A percentile compares a stretch with the other conserved stretches of the same genome.
Conservation (phyloP, 2,329 filamentous ascomycete genomes). For the Aspergillus thermomutatus region DNA sequence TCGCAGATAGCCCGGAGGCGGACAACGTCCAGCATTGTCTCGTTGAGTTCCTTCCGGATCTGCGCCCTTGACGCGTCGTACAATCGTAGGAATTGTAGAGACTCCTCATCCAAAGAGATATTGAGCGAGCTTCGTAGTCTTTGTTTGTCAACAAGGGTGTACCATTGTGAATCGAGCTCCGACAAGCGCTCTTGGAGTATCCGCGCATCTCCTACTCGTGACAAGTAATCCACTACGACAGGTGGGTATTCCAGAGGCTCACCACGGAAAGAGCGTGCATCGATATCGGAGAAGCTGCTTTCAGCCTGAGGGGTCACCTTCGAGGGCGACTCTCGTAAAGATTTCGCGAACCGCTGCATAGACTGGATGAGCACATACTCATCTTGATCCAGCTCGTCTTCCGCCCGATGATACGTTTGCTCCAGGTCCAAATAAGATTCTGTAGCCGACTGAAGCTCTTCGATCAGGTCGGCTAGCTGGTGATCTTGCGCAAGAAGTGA, state of each 20-base stretch:
- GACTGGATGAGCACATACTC: slow-evolving; percentile 22
- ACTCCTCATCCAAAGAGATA: slow-evolving; percentile 19
- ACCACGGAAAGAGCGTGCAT: slow-evolving; percentile 1
- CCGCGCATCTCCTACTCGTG: slow-evolving; percentile 19
- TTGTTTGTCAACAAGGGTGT: slow-evolving; percentile 13
- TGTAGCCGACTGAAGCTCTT: slow-evolving; percentile 17
- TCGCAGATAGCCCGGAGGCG: slow-evolving; percentile 18
- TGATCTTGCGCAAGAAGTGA: slow-evolving; percentile 10
- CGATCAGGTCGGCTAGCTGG: slow-evolving; percentile 9
- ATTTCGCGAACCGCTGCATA: slow-evolving; percentile 14
- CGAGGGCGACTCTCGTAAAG: background rate
- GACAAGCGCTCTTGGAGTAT: slow-evolving; percentile 21
- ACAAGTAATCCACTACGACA: slow-evolving; percentile 17
- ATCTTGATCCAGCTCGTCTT: slow-evolving; percentile 24
- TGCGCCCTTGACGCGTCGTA: slow-evolving; percentile 20
- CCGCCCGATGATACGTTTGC: slow-evolving; percentile 20
- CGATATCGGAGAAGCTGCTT: background rate
- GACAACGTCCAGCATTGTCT: slow-evolving; percentile 14
- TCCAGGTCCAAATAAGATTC: slow-evolving; percentile 24
- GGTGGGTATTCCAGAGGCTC: slow-evolving; percentile 6
- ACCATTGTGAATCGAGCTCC: slow-evolving; percentile 19
- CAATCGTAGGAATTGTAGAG: slow-evolving; percentile 19
- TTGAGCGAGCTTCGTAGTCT: slow-evolving; percentile 7
- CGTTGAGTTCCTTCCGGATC: slow-evolving; percentile 20
- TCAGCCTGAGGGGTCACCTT: background rate